These are phyloP conservation scores for Ambispora gerdemannii DNA, from an alignment of 192 early-diverging fungal species.

Conservation along the genomic window DNA sequence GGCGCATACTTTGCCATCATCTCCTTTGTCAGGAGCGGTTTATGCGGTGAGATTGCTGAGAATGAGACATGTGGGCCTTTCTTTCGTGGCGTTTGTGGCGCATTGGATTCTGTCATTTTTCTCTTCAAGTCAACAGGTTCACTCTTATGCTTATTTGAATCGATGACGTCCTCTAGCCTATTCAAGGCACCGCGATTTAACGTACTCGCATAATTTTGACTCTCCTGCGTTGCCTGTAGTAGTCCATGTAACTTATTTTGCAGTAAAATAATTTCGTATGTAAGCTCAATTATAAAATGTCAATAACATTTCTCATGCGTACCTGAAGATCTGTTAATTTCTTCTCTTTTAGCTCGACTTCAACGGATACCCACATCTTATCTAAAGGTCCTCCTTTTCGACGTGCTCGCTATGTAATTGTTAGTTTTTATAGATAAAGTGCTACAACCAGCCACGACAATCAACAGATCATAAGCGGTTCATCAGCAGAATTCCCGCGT, in stretches of 20 bases:
- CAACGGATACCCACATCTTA: not conserved
- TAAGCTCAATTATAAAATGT: slow-evolving; percentile 2
- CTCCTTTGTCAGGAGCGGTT: not conserved
- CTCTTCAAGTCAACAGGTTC: not conserved
- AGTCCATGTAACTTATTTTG: slow-evolving; percentile 25
- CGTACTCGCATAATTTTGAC: slow-evolving; percentile 5
- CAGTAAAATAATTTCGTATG: slow-evolving; percentile 8
- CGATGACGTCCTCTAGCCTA: slow-evolving; percentile 1
- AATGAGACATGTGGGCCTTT: slow-evolving; percentile 2
- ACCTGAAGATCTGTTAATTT: slow-evolving; percentile 19
- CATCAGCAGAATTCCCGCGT: slow-evolving; percentile 26
- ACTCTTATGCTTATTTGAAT: slow-evolving; percentile 20
- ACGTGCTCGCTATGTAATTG: slow-evolving; percentile 12
- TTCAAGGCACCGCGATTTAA: slow-evolving; percentile 15
- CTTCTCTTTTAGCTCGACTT: slow-evolving; percentile 2
- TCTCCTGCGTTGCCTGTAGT: slow-evolving; percentile 8
- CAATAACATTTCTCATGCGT: slow-evolving; percentile 15
- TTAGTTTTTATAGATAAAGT: slow-evolving; percentile 21
- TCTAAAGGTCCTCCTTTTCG: slow-evolving; percentile 15
- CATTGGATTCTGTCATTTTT: slow-evolving; percentile 5
- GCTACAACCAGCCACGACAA: not conserved
- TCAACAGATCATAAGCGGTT: slow-evolving; percentile 8
- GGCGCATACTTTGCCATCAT: slow-evolving; percentile 4
- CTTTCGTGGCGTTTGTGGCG: not conserved
- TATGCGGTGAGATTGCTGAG: not conserved